These are phyloP conservation scores for Podospora pseudopauciseta DNA, from an alignment of 495 filamentous ascomycete genomes.

Conservation along the genomic window DNA sequence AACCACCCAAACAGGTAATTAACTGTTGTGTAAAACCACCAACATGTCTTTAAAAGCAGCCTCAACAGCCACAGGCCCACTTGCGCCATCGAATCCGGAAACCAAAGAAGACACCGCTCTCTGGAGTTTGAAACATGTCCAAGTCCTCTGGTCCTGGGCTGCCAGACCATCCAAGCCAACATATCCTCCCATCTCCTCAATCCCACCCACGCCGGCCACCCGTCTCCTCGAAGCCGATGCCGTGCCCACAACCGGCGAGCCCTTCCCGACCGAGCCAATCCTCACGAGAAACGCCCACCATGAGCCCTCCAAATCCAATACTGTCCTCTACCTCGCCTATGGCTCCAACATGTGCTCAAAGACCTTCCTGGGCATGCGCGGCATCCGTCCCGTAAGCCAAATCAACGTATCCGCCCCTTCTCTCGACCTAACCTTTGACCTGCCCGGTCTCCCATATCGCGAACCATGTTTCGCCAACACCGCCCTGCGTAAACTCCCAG, in stretches of 20 bases:
- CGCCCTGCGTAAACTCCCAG: constrained; percentile 48
- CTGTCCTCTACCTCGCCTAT: constrained; percentile 89
- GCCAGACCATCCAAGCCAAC: constrained; percentile 3
- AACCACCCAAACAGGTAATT: not conserved
- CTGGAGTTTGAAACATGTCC: constrained; percentile 17
- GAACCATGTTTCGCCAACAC: constrained; percentile 95
- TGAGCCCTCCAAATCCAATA: constrained; percentile 30
- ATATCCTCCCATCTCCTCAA: constrained; percentile 25
- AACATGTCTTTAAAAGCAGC: not conserved
- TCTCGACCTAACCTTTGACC: constrained; percentile 75
- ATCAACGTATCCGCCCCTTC: constrained; percentile 76
- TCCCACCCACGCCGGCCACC: constrained; percentile 22
- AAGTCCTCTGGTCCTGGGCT: constrained; percentile 19
- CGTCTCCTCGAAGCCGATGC: constrained; percentile 33
- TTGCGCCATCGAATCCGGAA: constrained; percentile 2
- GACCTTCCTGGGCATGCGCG: constrained; percentile 71
- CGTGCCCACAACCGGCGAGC: constrained; percentile 15
- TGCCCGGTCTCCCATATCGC: constrained; percentile 77
- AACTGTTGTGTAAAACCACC: not conserved
- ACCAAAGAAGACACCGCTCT: constrained; percentile 18
- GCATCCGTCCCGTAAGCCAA: constrained; percentile 73
- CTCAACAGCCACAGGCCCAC: not conserved
- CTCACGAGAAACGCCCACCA: constrained; percentile 14
- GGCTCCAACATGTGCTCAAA: constrained; percentile 80
- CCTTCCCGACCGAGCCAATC: constrained; percentile 28